phyloP scores from a whole-genome alignment of 2,329 filamentous ascomycete genomes.

The Penicillium freii region DNA sequence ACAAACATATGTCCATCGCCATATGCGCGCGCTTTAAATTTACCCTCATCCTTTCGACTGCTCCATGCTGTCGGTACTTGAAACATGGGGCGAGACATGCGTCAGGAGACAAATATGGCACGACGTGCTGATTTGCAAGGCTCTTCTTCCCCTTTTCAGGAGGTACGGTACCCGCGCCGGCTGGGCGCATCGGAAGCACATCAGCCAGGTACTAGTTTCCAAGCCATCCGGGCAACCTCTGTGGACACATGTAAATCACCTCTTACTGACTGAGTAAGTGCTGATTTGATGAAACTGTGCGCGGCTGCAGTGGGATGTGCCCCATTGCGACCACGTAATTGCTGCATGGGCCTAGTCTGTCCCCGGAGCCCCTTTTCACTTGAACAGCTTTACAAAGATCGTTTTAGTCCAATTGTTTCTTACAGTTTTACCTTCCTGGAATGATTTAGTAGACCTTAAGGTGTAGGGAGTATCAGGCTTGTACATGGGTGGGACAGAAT shows the following conservation, averaged over 20 bases:
- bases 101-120: background rate
- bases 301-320: conserved; percentile 5
- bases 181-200: conserved; percentile 14
- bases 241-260: conserved; percentile 10
- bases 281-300: conserved; percentile 7
- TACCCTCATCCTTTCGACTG: background rate
- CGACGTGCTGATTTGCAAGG: background rate
- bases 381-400: background rate
- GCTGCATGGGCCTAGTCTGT: conserved; percentile 1
- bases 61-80: conserved; percentile 9
- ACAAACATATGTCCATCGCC: background rate
- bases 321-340: conserved; percentile 12
- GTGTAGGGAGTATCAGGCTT: background rate
- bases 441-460: background rate
- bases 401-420: conserved; percentile 1
- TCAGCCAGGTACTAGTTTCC: conserved; percentile 16
- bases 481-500: conserved; percentile 5
- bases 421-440: background rate
- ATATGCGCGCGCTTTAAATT: conserved; percentile 13
- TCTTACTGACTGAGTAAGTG: background rate
- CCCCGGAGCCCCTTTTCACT: background rate
- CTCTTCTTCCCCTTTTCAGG: conserved; percentile 2
- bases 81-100: conserved; percentile 10
- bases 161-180: conserved; percentile 1
- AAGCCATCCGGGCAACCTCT: conserved; percentile 16